Evolutionary conservation across 495 filamentous ascomycete genomes (phyloP).

Genomic region (Hyphodiscus hymeniophilus): DNA sequence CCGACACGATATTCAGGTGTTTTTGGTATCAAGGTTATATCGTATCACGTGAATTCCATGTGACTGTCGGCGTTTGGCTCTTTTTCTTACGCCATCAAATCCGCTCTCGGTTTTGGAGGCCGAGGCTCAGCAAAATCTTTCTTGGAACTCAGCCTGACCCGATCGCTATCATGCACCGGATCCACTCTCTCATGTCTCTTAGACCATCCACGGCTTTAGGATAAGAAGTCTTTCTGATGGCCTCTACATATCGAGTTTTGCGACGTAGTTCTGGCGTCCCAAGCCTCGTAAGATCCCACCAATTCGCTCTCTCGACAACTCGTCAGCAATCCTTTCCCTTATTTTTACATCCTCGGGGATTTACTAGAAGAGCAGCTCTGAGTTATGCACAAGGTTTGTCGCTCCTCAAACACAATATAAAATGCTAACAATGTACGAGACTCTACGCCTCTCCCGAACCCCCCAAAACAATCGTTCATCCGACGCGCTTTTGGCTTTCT

Average conservation of each 20-base stretch:
- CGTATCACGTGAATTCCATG: too few relatives aligned
- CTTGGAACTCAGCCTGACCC: too few relatives aligned
- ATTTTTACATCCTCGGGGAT: background rate
- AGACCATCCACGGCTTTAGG: background rate
- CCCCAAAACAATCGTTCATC: conserved; percentile 17
- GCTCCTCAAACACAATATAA: background rate
- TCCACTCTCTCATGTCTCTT: background rate
- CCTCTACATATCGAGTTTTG: background rate
- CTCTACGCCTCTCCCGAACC: background rate
- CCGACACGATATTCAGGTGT: too few relatives aligned
- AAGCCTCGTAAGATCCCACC: background rate
- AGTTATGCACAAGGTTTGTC: conserved; percentile 2
- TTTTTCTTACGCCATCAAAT: too few relatives aligned
- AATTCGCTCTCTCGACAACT: background rate
- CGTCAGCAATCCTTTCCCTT: background rate
- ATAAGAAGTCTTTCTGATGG: conserved; percentile 6
- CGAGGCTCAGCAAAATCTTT: too few relatives aligned
- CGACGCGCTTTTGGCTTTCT: conserved; percentile 26
- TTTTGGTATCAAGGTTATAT: too few relatives aligned
- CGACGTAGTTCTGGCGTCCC: conserved; percentile 1
- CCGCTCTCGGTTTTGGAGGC: too few relatives aligned
- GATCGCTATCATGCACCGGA: too few relatives aligned
- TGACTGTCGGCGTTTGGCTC: too few relatives aligned
- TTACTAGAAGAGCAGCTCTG: background rate
- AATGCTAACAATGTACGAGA: background rate